phyloP scores from a whole-genome alignment of 2,329 filamentous ascomycete genomes.

The Penicillium palitans region DNA sequence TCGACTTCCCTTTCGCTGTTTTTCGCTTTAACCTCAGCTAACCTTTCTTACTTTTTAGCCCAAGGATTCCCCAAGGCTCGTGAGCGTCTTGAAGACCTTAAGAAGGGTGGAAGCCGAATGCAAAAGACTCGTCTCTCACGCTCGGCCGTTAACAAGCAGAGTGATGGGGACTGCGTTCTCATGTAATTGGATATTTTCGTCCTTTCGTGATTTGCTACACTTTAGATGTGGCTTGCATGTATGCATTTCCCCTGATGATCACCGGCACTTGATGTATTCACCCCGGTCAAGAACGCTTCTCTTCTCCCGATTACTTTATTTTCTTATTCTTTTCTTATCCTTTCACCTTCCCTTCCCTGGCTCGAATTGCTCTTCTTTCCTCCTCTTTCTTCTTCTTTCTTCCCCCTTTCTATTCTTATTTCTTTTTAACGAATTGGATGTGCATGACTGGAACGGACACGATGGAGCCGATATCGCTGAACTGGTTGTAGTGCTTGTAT shows the following conservation, averaged over 20 bases:
- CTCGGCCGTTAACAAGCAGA: conserved; percentile 78
- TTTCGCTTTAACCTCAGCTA: conserved; percentile 4
- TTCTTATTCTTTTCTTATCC: neutral
- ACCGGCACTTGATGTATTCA: conserved; percentile 16
- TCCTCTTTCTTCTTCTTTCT: neutral
- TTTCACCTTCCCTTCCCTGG: neutral
- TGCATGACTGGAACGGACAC: conserved; percentile 17
- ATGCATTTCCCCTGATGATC: conserved; percentile 18
- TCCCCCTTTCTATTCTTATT: conserved; percentile 1
- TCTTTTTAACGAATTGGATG: conserved; percentile 5
- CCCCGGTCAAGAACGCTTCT: conserved; percentile 1
- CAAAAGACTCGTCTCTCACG: conserved; percentile 78
- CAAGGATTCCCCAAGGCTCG: conserved; percentile 94
- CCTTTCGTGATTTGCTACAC: neutral
- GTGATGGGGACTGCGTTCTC: conserved; percentile 77
- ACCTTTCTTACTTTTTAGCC: conserved; percentile 53
- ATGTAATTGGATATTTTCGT: conserved; percentile 34
- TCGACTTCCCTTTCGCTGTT: conserved; percentile 28
- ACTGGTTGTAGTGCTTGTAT: conserved; percentile 12
- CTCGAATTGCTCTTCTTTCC: neutral
- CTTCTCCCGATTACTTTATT: conserved; percentile 10
- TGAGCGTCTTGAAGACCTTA: conserved; percentile 88
- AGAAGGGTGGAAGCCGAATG: conserved; percentile 70
- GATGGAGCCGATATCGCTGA: conserved; percentile 10
- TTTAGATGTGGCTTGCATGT: conserved; percentile 2